Evolutionary conservation across 345 rosid species (phyloP).

Genomic region (Heritiera fomes): DNA sequence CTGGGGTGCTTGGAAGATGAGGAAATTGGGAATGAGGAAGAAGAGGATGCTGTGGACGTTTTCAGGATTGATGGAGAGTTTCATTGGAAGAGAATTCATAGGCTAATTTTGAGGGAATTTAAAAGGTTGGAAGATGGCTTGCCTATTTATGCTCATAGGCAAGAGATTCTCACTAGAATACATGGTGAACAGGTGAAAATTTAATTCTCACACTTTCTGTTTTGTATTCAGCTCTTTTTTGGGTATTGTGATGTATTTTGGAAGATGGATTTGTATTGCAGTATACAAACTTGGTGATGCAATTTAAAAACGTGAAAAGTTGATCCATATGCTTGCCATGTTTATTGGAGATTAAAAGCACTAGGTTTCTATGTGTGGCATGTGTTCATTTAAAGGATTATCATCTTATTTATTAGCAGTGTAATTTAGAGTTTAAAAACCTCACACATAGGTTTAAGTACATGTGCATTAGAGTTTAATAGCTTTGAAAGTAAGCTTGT

Average conservation of each 20-base stretch:
- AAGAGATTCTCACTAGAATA: slow-evolving; percentile 48
- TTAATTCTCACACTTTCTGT: background rate
- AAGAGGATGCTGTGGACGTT: slow-evolving; percentile 29
- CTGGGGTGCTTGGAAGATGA: slow-evolving; percentile 41
- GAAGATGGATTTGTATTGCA: background rate
- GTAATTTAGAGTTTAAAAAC: background rate
- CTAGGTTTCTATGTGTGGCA: background rate
- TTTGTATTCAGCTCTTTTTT: background rate
- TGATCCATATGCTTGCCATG: background rate
- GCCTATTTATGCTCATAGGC: slow-evolving; percentile 65
- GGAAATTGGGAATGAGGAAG: slow-evolving; percentile 6
- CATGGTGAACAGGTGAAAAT: slow-evolving; percentile 50
- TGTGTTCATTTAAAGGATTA: background rate
- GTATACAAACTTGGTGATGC: background rate
- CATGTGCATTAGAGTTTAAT: no score
- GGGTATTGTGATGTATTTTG: background rate
- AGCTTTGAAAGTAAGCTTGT: no score
- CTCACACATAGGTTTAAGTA: background rate
- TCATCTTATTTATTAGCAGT: background rate
- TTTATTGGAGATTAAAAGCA: background rate
- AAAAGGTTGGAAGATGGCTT: slow-evolving; percentile 70
- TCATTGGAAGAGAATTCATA: slow-evolving; percentile 56
- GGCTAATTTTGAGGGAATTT: slow-evolving; percentile 60
- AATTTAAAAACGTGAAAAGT: background rate
- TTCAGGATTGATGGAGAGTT: slow-evolving; percentile 34